Percentiles rank a stretch among this genome's conserved stretches.
Conservation (phyloP, 2,329 filamentous ascomycete species). For the Neurospora sp. region DNA sequence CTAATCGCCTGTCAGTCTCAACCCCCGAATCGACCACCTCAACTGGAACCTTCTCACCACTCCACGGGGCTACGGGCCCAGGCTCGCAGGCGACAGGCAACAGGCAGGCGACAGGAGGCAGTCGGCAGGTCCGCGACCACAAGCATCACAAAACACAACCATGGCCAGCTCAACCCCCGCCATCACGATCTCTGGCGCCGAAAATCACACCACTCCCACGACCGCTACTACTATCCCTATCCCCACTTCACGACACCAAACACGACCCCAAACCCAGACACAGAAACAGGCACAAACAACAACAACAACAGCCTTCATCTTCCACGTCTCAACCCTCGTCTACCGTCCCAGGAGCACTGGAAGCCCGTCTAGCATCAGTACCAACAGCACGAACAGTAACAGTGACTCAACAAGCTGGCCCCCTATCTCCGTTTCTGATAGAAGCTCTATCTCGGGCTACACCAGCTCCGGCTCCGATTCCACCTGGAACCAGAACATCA, state of each 20-base stretch:
- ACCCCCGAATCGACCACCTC: background rate
- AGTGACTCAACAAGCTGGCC: background rate
- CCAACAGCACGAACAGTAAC: background rate
- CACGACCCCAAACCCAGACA: background rate
- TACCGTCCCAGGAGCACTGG: background rate
- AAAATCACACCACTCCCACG: background rate
- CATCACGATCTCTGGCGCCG: background rate
- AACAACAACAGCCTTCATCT: background rate
- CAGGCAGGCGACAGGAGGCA: background rate
- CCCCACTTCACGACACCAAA: background rate
- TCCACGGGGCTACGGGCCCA: background rate
- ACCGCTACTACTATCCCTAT: background rate
- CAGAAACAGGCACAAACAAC: background rate
- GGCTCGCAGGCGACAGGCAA: background rate
- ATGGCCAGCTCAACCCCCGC: background rate
- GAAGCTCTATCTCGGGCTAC: background rate
- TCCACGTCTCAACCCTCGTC: background rate
- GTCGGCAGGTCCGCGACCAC: background rate
- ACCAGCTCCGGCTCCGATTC: background rate
- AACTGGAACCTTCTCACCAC: background rate
- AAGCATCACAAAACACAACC: background rate
- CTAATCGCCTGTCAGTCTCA: background rate
- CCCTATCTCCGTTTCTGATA: background rate
- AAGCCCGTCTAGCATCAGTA: background rate
- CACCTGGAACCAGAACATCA: background rate